Evolutionary conservation across 257 asterid species (phyloP), one percentile per base, ranked within the genome.

Genomic region (Avicennia marina): DNA sequence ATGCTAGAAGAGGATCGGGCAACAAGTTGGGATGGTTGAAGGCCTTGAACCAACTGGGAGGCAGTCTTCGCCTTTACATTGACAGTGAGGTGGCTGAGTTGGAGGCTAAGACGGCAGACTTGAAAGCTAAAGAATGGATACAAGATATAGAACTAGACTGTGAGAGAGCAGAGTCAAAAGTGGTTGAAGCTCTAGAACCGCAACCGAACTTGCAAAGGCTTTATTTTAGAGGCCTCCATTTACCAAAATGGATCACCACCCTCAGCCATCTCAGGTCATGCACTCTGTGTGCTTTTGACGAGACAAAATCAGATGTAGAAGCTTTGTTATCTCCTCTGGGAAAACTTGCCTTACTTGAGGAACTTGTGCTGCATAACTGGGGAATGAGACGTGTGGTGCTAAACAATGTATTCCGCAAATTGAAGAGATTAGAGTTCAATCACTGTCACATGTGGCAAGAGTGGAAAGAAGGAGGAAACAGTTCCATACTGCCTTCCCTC

Each of bases 181-280:
- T 18, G 13, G 13, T 54, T 1, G 11, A 25, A 13, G 62, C 50
- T 24, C 39, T 52, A 2, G 39, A 24, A 24, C 40, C 62, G 24
- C 34, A 42, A 15, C 62, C 40, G 16, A 56, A 56, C 38, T 40
- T 56, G 17, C 22, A 1, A 6, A 11, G 22, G 13, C 48, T 34
- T 3, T 2, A 20, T 2, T 19, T 20, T 38, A 2, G 0, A 0
- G 20, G n/a, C n/a, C 19, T 3, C 19, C n/a, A 55, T 34, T 10
- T 36, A 6, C 61, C 61, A 2, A 55, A 55, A 7, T 55, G 61
- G 61, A 15, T 51, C 57, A 27, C 22, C 8, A 51, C 21, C 15
- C 57, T 51, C 12, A 29, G 24, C 22, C 27, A 29, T 51, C 40
- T 51, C 57, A 51, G 22, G 17, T n/a, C n/a, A n/a, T n/a, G n/a